Conservation (phyloP, 805 yeast species). For the Zygosaccharomyces lentus region DNA sequence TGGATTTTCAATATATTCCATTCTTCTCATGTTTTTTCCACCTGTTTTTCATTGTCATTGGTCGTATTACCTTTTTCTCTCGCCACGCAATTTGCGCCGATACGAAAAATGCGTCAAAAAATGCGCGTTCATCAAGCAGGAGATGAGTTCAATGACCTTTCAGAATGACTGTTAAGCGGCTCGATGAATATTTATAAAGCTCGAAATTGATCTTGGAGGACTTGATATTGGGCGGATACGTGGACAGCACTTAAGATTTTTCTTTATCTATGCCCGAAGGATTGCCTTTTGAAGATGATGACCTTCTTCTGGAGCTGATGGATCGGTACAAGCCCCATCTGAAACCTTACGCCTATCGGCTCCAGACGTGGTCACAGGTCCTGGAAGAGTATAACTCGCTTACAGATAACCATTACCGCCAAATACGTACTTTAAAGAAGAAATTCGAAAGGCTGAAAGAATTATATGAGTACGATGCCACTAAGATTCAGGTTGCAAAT, state of each 20-base stretch:
- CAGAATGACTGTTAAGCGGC: background rate
- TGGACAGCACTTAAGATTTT: background rate
- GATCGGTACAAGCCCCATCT: constrained; percentile 29
- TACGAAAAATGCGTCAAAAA: background rate
- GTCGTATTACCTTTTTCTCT: background rate
- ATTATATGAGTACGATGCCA: constrained; percentile 10
- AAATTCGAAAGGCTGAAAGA: constrained; percentile 28
- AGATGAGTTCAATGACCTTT: background rate
- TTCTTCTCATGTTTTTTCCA: background rate
- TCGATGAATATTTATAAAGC: background rate
- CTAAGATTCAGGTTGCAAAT: constrained; percentile 10
- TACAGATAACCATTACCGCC: constrained; percentile 26
- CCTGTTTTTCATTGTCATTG: background rate
- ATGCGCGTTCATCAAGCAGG: background rate
- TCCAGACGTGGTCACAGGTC: constrained; percentile 28
- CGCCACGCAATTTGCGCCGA: constrained; percentile 1
- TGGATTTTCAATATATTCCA: background rate
- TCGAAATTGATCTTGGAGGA: background rate
- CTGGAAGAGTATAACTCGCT: constrained; percentile 24
- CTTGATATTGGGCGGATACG: background rate
- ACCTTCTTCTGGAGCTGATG: constrained; percentile 21
- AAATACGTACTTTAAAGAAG: constrained; percentile 30
- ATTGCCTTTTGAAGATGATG: constrained; percentile 14
- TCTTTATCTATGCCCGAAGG: constrained; percentile 5
- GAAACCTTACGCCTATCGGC: constrained; percentile 24